Evolutionary conservation across 306 rosid species (phyloP), one percentile per base, ranked within the genome.

Genomic region (Cicer arietinum): DNA sequence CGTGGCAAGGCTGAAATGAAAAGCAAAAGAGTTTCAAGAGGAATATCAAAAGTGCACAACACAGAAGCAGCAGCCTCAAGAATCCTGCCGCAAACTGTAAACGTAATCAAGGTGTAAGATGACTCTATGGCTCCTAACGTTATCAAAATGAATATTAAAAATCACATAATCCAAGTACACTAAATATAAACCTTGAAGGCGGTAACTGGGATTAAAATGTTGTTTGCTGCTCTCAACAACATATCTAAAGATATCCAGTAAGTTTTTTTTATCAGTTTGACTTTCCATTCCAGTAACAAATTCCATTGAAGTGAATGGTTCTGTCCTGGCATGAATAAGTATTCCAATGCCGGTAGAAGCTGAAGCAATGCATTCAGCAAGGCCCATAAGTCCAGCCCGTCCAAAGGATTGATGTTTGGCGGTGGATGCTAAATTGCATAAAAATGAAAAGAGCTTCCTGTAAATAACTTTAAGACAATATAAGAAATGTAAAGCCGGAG

Each of bases 171-270:
- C 79, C 80, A 89, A 81, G 80, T 60, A 79, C 67, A 79, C 52
- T 51, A 78, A 73, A 80, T 62, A 79, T 81, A 82, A 80, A 91
- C 97, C 98, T 91, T 59, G 87, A 72, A 86, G 82, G 67, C 98
- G 96, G 85, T 94, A 94, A 77, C 84, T 94, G 69, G 98, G 96
- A 86, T 94, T 94, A 88, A 94, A 94, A 84, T 94, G 98, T 22
- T 90, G 92, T 82, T 91, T 94, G 91, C 98, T 90, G 88, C 87
- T 86, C 87, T 88, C 96, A 71, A 88, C 76, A 77, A 88, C 84
- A 87, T 87, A 94, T 86, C 97, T 86, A 76, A 91, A 83, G 78
- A 81, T 84, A 80, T 94, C 88, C 67, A 91, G 86, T 57, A 94
- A 73, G 50, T 75, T 79, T 44, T 74, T 82, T 73, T 83, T 87